Evolutionary conservation across 768 basidiomycete genomes (phyloP), one percentile per base, ranked within the genome.

Genomic region (Mycena metata): DNA sequence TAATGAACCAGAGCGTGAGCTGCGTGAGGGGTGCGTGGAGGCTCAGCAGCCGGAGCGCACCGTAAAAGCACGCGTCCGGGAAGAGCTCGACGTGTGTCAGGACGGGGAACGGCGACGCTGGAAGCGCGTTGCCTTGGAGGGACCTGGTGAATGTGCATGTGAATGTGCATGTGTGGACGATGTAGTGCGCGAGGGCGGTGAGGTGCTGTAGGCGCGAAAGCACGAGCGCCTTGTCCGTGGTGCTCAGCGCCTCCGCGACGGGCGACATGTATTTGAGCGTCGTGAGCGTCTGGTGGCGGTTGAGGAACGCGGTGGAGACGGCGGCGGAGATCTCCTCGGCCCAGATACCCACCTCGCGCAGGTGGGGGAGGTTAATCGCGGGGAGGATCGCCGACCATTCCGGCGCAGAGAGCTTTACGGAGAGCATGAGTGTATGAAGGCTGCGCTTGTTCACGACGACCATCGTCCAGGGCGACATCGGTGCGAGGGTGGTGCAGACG

Each of bases 261-360:
- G 62, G 58, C 36, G 62, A 50, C 68, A 69, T 69, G 62, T 69
- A 69, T 26, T 26, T 64, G 9, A 69, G 62, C 9, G 24, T 46
- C 17, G 23, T n/a, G 26, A 64, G 30, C 30, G 30, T 49, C 24
- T 42, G 47, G 50, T 69, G 68, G 15, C 68, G 57, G 35, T 55
- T 60, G 21, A 69, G 58, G 43, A 69, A 64, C 24, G 47, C n/a
- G 9, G 58, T 55, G 13, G 68, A 59, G 1, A 50, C 33, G 12
- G 21, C n/a, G 16, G 51, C 51, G 0, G 62, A 47, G 57, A 69
- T 69, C 6, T 19, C 60, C n/a, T 35, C 45, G 15, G 68, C 47
- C 56, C 56, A 69, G 3, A 69, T 64, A 0, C 55, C 55, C 19
- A 69, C 58, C 15, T 57, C 58, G 33, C 24, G 47, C 5, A 69